phyloP scores from a whole-genome alignment of 1,284 basidiomycete species.

The Athelia sp. region DNA sequence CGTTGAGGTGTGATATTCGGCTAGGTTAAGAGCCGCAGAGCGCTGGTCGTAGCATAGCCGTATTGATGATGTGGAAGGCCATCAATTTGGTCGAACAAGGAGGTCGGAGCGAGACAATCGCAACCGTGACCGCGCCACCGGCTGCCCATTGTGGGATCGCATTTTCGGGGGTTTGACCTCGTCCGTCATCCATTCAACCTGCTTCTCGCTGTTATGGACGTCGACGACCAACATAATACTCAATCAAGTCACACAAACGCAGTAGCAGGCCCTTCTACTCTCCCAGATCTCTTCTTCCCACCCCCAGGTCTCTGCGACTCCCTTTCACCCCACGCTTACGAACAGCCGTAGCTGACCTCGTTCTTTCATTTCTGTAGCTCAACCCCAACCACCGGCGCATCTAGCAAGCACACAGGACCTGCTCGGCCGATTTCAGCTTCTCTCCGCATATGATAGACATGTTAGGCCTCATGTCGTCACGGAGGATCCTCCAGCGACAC shows the following conservation, averaged over 20 bases:
- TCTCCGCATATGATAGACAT: conserved; percentile 70
- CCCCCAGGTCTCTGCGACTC: conserved; percentile 29
- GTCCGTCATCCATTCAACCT: not conserved
- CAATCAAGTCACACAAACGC: conserved; percentile 13
- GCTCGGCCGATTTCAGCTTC: conserved; percentile 60
- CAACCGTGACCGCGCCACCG: too few species aligned
- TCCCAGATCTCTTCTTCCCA: conserved; percentile 33
- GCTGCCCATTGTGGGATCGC: too few species aligned
- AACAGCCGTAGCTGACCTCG: conserved; percentile 2
- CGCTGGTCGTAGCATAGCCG: too few species aligned
- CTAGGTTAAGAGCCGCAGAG: too few species aligned
- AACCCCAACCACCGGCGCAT: conserved; percentile 40
- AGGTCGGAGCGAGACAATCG: too few species aligned
- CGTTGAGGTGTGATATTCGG: too few species aligned
- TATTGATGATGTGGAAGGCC: too few species aligned
- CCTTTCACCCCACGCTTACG: conserved; percentile 1
- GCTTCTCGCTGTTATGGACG: conserved; percentile 1
- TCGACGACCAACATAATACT: not conserved
- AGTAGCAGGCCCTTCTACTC: conserved; percentile 21
- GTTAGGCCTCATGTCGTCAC: conserved; percentile 44
- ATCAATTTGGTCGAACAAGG: too few species aligned
- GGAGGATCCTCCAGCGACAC: conserved; percentile 16
- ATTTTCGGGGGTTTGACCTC: not conserved
- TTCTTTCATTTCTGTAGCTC: conserved; percentile 25
- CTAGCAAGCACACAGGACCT: conserved; percentile 73